phyloP scores from a whole-genome alignment of 441 rosid genomes.

The Populus hybrid region DNA sequence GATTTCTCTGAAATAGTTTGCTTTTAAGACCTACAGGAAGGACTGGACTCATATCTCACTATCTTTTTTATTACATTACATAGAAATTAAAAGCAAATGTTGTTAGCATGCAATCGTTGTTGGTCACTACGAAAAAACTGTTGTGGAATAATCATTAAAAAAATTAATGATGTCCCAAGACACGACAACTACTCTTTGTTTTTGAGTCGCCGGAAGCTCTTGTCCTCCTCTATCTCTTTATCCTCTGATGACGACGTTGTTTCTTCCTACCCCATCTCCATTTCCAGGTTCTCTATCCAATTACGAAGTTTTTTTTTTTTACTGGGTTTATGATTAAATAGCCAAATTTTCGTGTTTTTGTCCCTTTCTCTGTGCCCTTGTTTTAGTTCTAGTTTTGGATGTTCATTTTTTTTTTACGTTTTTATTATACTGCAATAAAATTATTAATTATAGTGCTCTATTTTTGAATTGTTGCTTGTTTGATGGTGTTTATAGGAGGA shows the following conservation, averaged over 20 bases:
- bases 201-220: slow-evolving; percentile 57
- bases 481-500: slow-evolving; percentile 29
- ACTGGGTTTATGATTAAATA: too few species aligned
- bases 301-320: background rate
- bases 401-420: background rate
- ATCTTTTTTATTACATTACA: too few species aligned
- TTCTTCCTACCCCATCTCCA: slow-evolving; percentile 35
- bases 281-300: slow-evolving; percentile 30
- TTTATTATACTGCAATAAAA: background rate
- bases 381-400: background rate
- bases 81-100: too few species aligned
- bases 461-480: slow-evolving; percentile 15
- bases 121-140: too few species aligned
- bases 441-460: background rate
- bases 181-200: too few species aligned
- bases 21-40: too few species aligned
- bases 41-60: too few species aligned
- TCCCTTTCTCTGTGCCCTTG: background rate
- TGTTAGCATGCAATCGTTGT: too few species aligned
- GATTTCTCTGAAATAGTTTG: too few species aligned
- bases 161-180: too few species aligned
- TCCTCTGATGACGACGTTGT: slow-evolving; percentile 31
- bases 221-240: slow-evolving; percentile 31
- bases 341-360: too few species aligned
- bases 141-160: too few species aligned